Evolutionary conservation across 129 eudicot genomes (phyloP).

Genomic region (Apium graveolens): DNA sequence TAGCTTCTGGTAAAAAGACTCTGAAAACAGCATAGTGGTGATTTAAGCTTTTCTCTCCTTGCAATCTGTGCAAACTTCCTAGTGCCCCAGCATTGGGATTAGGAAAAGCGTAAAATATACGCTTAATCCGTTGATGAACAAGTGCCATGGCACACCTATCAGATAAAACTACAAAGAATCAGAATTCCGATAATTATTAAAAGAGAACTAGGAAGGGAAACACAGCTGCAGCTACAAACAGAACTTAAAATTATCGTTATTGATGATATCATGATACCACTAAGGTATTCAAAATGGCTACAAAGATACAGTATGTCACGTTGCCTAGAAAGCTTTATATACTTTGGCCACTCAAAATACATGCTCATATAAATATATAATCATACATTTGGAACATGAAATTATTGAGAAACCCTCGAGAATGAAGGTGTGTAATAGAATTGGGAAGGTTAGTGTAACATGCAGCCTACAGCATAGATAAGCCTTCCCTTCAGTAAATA

Average conservation of each 20-base stretch:
- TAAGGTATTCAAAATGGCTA: background rate
- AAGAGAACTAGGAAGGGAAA: background rate
- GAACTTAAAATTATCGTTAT: background rate
- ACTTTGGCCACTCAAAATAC: too few species aligned
- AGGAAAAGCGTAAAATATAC: conserved; percentile 80
- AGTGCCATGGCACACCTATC: conserved; percentile 99
- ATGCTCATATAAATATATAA: background rate
- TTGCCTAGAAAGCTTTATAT: background rate
- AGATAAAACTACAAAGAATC: background rate
- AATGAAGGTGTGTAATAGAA: background rate
- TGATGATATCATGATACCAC: background rate
- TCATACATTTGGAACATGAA: background rate
- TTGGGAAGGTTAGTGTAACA: background rate
- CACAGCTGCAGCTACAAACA: background rate
- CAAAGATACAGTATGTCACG: background rate
- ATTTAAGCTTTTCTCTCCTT: conserved; percentile 94
- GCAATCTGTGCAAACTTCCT: conserved; percentile 89
- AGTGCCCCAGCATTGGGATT: conserved; percentile 72
- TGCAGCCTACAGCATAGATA: background rate
- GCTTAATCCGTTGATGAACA: conserved; percentile 81
- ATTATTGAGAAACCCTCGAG: background rate
- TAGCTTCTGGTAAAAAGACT: conserved; percentile 48
- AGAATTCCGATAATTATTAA: background rate
- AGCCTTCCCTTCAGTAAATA: background rate
- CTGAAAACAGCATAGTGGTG: conserved; percentile 92